Base-by-base conservation (phyloP, 2,329 filamentous ascomycete genomes). In the Orbilia javanica region DNA sequence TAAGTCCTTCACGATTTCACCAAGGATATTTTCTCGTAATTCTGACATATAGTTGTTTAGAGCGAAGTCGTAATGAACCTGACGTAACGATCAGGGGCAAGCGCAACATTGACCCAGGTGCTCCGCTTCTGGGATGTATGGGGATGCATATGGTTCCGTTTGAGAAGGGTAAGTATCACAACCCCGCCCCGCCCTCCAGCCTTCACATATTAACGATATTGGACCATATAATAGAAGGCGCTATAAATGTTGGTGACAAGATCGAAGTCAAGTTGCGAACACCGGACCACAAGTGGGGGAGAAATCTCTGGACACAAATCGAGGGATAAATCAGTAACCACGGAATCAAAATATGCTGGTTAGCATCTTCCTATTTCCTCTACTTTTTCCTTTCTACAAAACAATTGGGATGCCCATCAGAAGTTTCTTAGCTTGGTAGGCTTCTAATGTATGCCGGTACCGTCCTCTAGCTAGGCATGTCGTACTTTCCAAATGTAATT, bases 101-200 rank as follows among this genome's bases (percentile, higher is more conserved):
- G 13, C 67, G 74, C 11, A 78, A 78, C 29, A 72, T 78, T 20
- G 74, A 78, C 31, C 44, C 74, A 18, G 74, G 74, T 20, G 62
- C 67, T 7, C 74, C 74, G 1, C 39, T 50, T 10, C 34, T 78
- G 11, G 74, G 74, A n/a, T 78, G 74, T 34, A 78, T 78, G 74
- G 74, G 74, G 22, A 78, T 78, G 74, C 74, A 78, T 29, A 72
- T 72, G 74, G 74, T 78, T 18, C 62, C 74, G 0, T 78, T 67
- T 44, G 36, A 31, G 13, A 78, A 48, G 55, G 74, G 74, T 78
- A 68, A 29, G 3, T 27, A 18, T 31, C 15, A n/a, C 22, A 4
- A n/a, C 11, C n/a, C n/a, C n/a, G 1, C 11, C 15, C 29, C 2
- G n/a, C 25, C 22, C 4, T 55, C 31, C 8, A 8, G n/a, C 22